Evolutionary conservation across 73 alveolate species (phyloP), one percentile per base, ranked within the genome.

Genomic region (Stentor coeruleus): DNA sequence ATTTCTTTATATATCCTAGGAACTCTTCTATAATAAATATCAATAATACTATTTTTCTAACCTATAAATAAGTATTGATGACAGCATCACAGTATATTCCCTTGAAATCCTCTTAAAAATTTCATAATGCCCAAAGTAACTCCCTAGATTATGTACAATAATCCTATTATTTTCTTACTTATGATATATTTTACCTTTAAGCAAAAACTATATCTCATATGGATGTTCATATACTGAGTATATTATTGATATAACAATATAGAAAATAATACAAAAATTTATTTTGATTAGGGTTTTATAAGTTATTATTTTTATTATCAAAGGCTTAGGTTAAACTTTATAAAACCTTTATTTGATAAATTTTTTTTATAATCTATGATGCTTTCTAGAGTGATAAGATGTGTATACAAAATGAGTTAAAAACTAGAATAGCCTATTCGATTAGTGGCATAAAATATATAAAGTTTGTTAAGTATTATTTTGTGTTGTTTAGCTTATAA

Each of bases 41-140:
- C 40, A 38, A 39, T 26, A 15, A 77, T 26, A 26, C 83, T 76
- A 59, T 75, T 87, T 60, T 87, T 87, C 31, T 49, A 3, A 80
- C 83, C 75, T 76, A 83, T 20, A 87, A 73, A 59, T 87, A 87
- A 76, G 90, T 76, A 66, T 87, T 86, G 2, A 58, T n/a, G 37
- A 66, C 0, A 88, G 87, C 60, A 83, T 87, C 1, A 39, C 83
- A 0, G 59, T 14, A 38, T 75, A 75, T 39, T 37, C 28, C 81
- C 83, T 31, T 36, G 59, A 35, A 66, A n/a, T 75, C 1, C 38
- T 35, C 14, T 39, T 39, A 2, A 75, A 14, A 40, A 75, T 38
- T 15, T 35, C 83, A 2, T 26, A 26, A 2, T 75, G 80, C 15
- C 83, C 83, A 2, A 75, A 75, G 33, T 38, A 75, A n/a, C 6